Conservation (phyloP, 1,284 basidiomycete species). For the Naganishia liquefaciens region DNA sequence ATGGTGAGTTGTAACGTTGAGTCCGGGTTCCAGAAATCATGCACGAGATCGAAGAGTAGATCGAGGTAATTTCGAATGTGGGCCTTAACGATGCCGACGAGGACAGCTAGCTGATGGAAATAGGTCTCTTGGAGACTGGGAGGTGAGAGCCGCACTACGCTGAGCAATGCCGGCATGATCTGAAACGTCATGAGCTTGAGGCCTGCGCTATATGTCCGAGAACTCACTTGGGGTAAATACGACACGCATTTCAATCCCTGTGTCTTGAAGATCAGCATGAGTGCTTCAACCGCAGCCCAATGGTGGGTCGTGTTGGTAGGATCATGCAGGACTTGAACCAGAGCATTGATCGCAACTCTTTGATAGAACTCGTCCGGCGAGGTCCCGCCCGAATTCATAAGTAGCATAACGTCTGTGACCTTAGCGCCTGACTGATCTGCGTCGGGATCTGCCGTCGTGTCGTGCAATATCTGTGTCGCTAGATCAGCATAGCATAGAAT, state of each 20-base stretch:
- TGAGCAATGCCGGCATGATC: constrained; percentile 95
- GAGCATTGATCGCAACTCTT: constrained; percentile 87
- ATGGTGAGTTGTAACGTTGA: constrained; percentile 84
- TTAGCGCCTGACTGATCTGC: constrained; percentile 56
- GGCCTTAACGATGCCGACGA: constrained; percentile 96
- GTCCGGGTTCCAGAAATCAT: constrained; percentile 83
- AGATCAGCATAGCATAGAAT: not conserved
- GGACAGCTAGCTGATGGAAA: constrained; percentile 91
- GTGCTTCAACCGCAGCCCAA: constrained; percentile 92
- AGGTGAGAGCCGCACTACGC: constrained; percentile 76
- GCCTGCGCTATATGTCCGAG: constrained; percentile 1
- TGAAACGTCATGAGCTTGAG: constrained; percentile 48
- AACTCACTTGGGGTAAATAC: constrained; percentile 82
- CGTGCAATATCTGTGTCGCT: constrained; percentile 66
- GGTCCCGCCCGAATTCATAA: constrained; percentile 61
- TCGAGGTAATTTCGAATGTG: constrained; percentile 91
- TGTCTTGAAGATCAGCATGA: constrained; percentile 99
- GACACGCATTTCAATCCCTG: constrained; percentile 95
- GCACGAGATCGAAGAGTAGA: constrained; percentile 77
- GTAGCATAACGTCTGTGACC: constrained; percentile 61
- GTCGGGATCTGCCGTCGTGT: constrained; percentile 68
- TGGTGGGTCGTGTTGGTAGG: constrained; percentile 81
- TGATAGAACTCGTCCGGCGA: constrained; percentile 95
- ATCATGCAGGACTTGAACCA: constrained; percentile 87
- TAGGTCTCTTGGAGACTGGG: constrained; percentile 89